Percentiles rank a stretch among this genome's conserved stretches.
Evolutionary conservation across 495 filamentous ascomycete genomes (phyloP).

Genomic region (Echria macrotheca): DNA sequence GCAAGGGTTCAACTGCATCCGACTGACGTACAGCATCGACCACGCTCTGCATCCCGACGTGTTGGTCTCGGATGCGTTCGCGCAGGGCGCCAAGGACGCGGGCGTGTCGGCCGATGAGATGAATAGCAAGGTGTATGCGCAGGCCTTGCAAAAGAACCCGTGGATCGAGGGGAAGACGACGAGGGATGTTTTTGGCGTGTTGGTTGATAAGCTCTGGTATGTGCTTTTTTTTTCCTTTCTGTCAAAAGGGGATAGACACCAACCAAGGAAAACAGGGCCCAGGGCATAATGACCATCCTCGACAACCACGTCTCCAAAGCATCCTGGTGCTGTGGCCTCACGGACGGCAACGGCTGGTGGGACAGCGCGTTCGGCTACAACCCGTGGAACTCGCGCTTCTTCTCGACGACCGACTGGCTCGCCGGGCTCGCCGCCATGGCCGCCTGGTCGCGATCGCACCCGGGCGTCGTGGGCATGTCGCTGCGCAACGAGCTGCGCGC

Average conservation of each 20-base stretch:
- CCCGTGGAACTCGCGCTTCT: conserved; percentile 37
- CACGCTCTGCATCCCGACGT: conserved; percentile 39
- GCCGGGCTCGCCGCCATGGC: conserved; percentile 38
- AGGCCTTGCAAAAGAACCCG: conserved; percentile 37
- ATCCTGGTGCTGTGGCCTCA: conserved; percentile 45
- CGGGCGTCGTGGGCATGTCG: conserved; percentile 41
- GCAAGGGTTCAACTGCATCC: conserved; percentile 50
- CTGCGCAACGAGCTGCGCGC: conserved; percentile 48
- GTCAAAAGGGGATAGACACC: too few species aligned
- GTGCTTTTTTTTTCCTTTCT: too few species aligned
- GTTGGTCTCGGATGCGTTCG: conserved; percentile 37
- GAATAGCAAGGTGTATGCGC: conserved; percentile 27
- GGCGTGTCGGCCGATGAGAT: conserved; percentile 28
- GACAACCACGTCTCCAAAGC: conserved; percentile 50
- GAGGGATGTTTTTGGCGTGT: conserved; percentile 32
- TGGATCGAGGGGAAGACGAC: conserved; percentile 32
- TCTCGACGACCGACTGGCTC: conserved; percentile 42
- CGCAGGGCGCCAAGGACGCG: conserved; percentile 29
- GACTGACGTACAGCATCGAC: conserved; percentile 49
- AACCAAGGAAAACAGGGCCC: too few species aligned
- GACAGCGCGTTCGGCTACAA: conserved; percentile 40
- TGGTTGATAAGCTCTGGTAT: conserved; percentile 40
- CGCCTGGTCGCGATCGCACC: conserved; percentile 30
- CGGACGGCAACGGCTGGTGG: conserved; percentile 53
- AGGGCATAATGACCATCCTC: conserved; percentile 41